Evolutionary conservation across 2,329 filamentous ascomycete genomes (phyloP).

Genomic region (Curvularia hawaiiensis): DNA sequence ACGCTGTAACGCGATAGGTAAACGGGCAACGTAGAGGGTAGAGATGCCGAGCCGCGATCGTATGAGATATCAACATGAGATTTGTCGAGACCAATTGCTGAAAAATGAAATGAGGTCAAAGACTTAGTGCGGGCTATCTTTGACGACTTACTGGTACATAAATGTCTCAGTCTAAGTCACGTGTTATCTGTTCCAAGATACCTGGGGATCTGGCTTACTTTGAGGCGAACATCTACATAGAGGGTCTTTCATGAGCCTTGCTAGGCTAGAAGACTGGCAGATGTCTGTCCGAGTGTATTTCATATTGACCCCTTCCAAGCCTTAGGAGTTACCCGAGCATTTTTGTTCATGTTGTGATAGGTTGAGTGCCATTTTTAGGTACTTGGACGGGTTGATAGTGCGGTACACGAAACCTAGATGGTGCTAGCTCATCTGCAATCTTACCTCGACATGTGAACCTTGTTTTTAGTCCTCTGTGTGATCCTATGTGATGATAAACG

Average conservation of each 20-base stretch:
- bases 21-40: neutral
- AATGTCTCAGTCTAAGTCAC: neutral
- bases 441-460: neutral
- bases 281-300: neutral
- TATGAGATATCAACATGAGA: neutral
- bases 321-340: neutral
- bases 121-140: neutral
- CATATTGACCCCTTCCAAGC: neutral
- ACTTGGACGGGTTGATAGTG: neutral
- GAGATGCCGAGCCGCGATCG: neutral
- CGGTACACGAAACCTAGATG: neutral
- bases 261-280: neutral
- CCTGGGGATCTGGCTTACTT: neutral
- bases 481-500: neutral
- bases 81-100: neutral
- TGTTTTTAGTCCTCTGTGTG: neutral
- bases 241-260: neutral
- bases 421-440: neutral
- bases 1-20: neutral
- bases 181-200: neutral
- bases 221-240: neutral
- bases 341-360: neutral
- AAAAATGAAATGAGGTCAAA: neutral
- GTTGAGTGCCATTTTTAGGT: neutral
- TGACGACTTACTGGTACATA: neutral